Base-by-base conservation (phyloP, 2,329 filamentous ascomycete genomes). In the Pezicula carpinea region DNA sequence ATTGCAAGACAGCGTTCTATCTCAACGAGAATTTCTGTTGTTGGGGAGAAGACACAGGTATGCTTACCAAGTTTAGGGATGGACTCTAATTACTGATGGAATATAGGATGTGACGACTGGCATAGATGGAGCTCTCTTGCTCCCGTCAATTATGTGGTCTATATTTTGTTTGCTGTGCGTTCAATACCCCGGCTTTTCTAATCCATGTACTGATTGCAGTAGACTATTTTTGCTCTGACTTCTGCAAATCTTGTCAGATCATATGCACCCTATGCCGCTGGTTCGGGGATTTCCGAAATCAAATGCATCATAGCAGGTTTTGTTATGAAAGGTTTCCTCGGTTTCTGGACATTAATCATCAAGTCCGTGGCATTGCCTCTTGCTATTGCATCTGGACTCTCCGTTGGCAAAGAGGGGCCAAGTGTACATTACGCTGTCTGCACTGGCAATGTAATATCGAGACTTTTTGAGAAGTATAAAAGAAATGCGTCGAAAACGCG, bases 341-440 rank as follows among this genome's bases (percentile, higher is more conserved):
- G 92, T 17, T 85, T 85, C 59, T 90, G 89, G 80, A 97, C 93
- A 5, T 73, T 99, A 26, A 67, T 93, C 50, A 97, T 99, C 70
- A 99, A 99, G 70, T 95, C 90, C 0, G 80, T 97, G 46, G 88
- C 87, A 19, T 73, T 99, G 40, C 93, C 93, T 1, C 73, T 99
- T 38, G 88, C 92, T 36, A 99, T 99, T 64, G 91, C 87, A 11
- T 96, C 91, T 1, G 93, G 93, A 2, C 72, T 99, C 19, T 96
- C 90, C 0, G 90, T 99, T 11, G 93, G 93, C 46, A 99, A 99
- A 64, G 93, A 99, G 70, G 93, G 93, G 0, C 93, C 93, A 0
- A 96, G 91, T 67, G 93, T 99, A n/a, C 93, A 99, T 67, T 99
- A 97, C 64, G 93, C 93, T 3, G 93, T 97, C 6, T 97, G 93